Evolutionary conservation across 2,329 filamentous ascomycete species (phyloP).

Genomic region (Trichoderma cornu-damae): DNA sequence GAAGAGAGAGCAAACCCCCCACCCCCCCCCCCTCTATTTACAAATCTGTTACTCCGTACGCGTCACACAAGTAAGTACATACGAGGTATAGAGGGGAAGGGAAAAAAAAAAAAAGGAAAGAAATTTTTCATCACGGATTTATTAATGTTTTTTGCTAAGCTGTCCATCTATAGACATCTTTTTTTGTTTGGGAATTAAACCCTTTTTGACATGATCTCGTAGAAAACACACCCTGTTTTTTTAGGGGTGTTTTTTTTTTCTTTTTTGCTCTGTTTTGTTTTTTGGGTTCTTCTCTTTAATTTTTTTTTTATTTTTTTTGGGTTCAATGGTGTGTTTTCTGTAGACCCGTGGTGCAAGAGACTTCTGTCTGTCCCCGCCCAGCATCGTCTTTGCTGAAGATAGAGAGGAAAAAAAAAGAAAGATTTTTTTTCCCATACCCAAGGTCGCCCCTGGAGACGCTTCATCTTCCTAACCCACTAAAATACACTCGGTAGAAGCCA

Average conservation of each 20-base stretch:
- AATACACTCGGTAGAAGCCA: constrained; percentile 13
- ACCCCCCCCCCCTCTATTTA: not conserved
- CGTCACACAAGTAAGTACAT: not conserved
- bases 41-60: not conserved
- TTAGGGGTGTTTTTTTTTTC: constrained; percentile 15
- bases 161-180: constrained; percentile 6
- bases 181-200: constrained; percentile 7
- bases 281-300: constrained; percentile 3
- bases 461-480: constrained; percentile 18
- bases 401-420: constrained; percentile 5
- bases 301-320: constrained; percentile 12
- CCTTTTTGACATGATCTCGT: constrained; percentile 17
- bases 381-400: constrained; percentile 15
- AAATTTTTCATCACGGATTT: constrained; percentile 3
- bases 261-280: constrained; percentile 16
- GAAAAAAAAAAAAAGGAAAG: too few species aligned
- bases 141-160: constrained; percentile 18
- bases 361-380: constrained; percentile 9
- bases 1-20: too few species aligned
- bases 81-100: too few species aligned
- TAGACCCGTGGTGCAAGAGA: constrained; percentile 4
- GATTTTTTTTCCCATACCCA: constrained; percentile 15
- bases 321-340: too few species aligned
- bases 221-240: constrained; percentile 10
- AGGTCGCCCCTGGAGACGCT: constrained; percentile 19